Conservation (phyloP, 805 yeast species). For the Nakazawaea holstii region DNA sequence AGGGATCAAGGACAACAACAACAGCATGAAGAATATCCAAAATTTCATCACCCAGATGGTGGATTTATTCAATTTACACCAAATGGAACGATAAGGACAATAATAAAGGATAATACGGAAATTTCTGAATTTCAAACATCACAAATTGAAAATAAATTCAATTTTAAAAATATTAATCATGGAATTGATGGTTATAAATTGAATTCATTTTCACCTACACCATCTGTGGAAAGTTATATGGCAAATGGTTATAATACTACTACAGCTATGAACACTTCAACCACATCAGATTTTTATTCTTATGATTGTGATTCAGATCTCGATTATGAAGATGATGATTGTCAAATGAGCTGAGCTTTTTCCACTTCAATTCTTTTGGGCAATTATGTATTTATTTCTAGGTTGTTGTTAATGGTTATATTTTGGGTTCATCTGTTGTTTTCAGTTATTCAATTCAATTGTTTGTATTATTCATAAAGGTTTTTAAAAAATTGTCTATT, state of each 20-base stretch:
- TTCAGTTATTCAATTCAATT: too few species aligned
- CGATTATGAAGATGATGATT: slow-evolving; percentile 17
- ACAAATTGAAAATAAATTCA: slow-evolving; percentile 24
- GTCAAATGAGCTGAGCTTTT: background rate
- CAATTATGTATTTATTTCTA: too few species aligned
- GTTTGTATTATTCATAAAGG: too few species aligned
- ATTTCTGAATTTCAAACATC: slow-evolving; percentile 43
- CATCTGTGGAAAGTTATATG: slow-evolving; percentile 29
- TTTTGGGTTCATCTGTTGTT: too few species aligned
- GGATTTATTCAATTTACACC: slow-evolving; percentile 59
- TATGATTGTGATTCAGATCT: slow-evolving; percentile 22
- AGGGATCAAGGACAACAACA: slow-evolving; percentile 15
- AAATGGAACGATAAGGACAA: slow-evolving; percentile 51
- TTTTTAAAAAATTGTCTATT: too few species aligned
- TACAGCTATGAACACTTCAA: background rate
- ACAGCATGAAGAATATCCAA: slow-evolving; percentile 45
- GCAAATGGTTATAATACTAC: slow-evolving; percentile 20
- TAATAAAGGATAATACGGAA: slow-evolving; percentile 35
- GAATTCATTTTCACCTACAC: slow-evolving; percentile 22
- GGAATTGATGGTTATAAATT: slow-evolving; percentile 33
- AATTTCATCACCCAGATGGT: slow-evolving; percentile 56
- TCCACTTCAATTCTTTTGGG: too few species aligned
- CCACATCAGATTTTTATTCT: slow-evolving; percentile 6
- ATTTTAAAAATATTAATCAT: slow-evolving; percentile 22
- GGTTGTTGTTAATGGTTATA: too few species aligned